Base-by-base conservation (phyloP, 768 basidiomycete genomes). In the Suillus spraguei region DNA sequence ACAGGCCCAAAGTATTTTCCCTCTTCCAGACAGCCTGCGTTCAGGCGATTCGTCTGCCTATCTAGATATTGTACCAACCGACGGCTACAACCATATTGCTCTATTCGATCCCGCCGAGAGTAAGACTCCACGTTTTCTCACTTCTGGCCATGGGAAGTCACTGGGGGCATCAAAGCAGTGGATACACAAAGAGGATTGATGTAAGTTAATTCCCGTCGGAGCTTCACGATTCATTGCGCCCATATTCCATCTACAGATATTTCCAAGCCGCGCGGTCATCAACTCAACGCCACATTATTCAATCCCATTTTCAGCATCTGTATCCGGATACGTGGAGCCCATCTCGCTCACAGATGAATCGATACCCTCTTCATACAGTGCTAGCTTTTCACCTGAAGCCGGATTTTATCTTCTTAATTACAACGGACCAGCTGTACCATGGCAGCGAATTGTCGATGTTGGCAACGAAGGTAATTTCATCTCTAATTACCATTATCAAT, bases 1-100 rank as follows among this genome's bases (percentile, higher is more conserved):
- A 60, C 68, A 92, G 90, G 80, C 74, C 20, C 91, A 91, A 79
- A 81, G 77, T 32, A 87, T 94, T 42, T 78, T 82, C 65, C 83
- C 86, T 1, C 77, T 92, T 22, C 83, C 88, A 22, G 62, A 72
- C 16, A 70, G 64, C 53, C 69, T 88, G 38, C 78, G 78, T 49
- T 73, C 74, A 14, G 73, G 74, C 7, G 81, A 81, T 42, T 75
- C 80, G 8, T 77, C 83, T 33, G 92, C 91, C 17, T 99, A 99
- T 75, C 83, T 99, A 56, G 97, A 99, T 74, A 83, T 99, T 65
- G 85, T 96, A 5, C 94, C 97, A 10, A 87, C 84, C 36, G 87
- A 91, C 5, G 97, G 97, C 0, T 98, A 83, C 80, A 90, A 93
- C 68, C 97, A 99, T 72, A 88, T 99, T 69, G 97, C 97, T 0